Conservation (phyloP, 768 basidiomycete genomes). For the Pleurotus platypus region DNA sequence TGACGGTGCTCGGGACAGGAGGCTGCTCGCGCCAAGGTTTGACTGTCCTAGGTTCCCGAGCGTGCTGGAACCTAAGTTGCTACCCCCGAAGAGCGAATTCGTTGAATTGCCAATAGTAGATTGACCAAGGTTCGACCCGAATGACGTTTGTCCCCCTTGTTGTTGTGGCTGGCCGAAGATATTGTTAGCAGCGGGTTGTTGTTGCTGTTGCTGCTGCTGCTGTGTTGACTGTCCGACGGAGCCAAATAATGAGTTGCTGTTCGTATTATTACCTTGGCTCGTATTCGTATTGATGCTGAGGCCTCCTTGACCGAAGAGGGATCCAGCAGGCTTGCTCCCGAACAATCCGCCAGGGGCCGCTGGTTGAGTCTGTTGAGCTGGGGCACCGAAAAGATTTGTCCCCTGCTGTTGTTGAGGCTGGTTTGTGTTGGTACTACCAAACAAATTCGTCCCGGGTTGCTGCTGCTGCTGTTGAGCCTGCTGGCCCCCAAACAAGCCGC, state of each 20-base stretch:
- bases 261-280: slow-evolving; percentile 18
- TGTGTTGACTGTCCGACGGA: slow-evolving; percentile 17
- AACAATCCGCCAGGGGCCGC: slow-evolving; percentile 21
- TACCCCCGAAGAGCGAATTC: slow-evolving; percentile 9
- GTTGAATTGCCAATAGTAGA: slow-evolving; percentile 13
- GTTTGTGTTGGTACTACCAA: slow-evolving; percentile 11
- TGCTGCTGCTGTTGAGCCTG: not conserved
- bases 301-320: slow-evolving; percentile 15
- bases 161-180: slow-evolving; percentile 25
- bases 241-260: slow-evolving; percentile 21
- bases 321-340: slow-evolving; percentile 27
- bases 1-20: slow-evolving; percentile 34
- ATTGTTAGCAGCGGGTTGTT: slow-evolving; percentile 18
- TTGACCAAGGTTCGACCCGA: slow-evolving; percentile 23
- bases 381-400: slow-evolving; percentile 21
- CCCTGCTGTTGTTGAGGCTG: slow-evolving; percentile 21
- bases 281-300: slow-evolving; percentile 23
- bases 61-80: slow-evolving; percentile 15
- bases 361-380: slow-evolving; percentile 16
- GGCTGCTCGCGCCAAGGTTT: slow-evolving; percentile 26
- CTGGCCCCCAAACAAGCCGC: slow-evolving; percentile 20
- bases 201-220: slow-evolving; percentile 23
- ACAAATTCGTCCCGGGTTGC: slow-evolving; percentile 9
- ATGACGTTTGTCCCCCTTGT: slow-evolving; percentile 20
- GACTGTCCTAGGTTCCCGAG: slow-evolving; percentile 19